A percentile compares a stretch with the other conserved stretches of the same genome.
phyloP scores from a whole-genome alignment of 176 grass and related monocot genomes.

The Oryza longistaminata region DNA sequence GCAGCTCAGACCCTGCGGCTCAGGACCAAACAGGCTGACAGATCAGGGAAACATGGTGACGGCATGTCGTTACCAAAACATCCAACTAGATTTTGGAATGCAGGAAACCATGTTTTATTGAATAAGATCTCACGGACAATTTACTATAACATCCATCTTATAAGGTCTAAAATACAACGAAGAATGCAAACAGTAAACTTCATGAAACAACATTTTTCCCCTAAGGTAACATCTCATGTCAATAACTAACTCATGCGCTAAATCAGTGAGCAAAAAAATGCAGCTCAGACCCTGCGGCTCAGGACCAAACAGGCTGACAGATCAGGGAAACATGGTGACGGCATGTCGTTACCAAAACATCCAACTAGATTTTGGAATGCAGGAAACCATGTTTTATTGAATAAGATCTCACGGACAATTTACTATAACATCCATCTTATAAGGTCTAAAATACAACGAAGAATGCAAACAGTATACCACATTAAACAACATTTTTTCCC shows the following conservation, averaged over 20 bases:
- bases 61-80: too few relatives aligned
- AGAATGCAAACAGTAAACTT: not conserved
- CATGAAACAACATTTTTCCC: not conserved
- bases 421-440: not conserved
- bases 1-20: too few relatives aligned
- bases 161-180: not conserved
- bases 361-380: too few relatives aligned
- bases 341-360: too few relatives aligned
- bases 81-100: too few relatives aligned
- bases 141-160: not conserved
- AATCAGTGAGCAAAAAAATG: not conserved
- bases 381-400: too few relatives aligned
- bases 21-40: too few relatives aligned
- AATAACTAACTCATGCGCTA: not conserved
- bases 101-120: too few relatives aligned
- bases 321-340: too few relatives aligned
- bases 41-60: too few relatives aligned
- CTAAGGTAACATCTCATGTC: not conserved
- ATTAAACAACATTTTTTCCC: not conserved
- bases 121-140: not conserved
- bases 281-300: too few relatives aligned
- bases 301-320: too few relatives aligned
- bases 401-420: not conserved
- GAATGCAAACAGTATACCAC: not conserved
- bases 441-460: not conserved